Base-by-base conservation (phyloP, 2,329 filamentous ascomycete genomes). In the Aspergillus versicolor region DNA sequence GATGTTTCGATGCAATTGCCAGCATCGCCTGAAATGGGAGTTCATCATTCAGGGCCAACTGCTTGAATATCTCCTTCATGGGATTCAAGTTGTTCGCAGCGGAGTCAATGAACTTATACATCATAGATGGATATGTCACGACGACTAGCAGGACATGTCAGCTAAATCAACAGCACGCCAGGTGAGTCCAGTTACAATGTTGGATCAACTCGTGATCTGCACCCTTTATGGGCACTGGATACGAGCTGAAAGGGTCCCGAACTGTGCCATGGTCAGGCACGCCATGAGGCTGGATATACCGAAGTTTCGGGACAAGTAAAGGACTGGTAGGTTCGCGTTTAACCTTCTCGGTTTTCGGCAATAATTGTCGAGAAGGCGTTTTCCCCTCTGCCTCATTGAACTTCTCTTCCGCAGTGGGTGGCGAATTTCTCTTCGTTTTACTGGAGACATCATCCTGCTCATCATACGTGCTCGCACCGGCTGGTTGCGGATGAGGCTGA, bases 11-110 rank as follows among this genome's bases (percentile, higher is more conserved):
- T 15, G 69, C 67, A 61, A 71, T 70, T 8, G 69, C 68, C 50
- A 71, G 66, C 69, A 71, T 71, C 19, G 69, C 68, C 34, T 71
- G 68, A 43, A 71, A 71, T 5, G 69, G 65, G 22, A 70, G 57
- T n/a, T 57, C 61, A 53, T 70, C 68, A 38, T 69, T 64, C 24
- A 71, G 52, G 3, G 67, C 67, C 43, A 71, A 61, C 27, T 65
- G 65, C 21, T 65, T 67, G 44, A 71, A 71, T 54, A 71, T 71
- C 40, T 63, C 67, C 59, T 65, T 61, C 57, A 70, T 67, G 12
- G 69, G 69, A 44, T 71, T 52, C 19, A 52, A 22, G 12, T 37
- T 70, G 32, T 65, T 59, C 42, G 66, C 62, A 8, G 66, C 53
- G 2, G 62, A 59, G 38, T 65, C 62, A 50, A 61, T 64, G 56